Evolutionary conservation across 805 yeast genomes (phyloP).

Genomic region (Diddensiella transvaalensis): DNA sequence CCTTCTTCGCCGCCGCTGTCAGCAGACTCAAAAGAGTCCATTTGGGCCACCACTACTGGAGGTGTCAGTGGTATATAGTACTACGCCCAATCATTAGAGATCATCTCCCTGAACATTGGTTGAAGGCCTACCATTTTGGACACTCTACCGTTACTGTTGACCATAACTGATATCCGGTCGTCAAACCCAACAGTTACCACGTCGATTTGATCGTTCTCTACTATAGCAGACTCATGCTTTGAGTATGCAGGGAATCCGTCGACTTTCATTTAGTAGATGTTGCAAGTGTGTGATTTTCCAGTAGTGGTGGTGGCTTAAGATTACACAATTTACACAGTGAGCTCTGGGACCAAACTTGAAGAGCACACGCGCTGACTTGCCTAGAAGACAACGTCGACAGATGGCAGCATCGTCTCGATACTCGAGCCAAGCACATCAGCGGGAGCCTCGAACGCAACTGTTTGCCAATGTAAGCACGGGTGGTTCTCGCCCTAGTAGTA

Average conservation of each 20-base stretch:
- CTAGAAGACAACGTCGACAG: background rate
- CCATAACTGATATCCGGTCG: conserved; percentile 32
- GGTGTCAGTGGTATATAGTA: conserved; percentile 22
- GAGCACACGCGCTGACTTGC: no score
- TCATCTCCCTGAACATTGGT: background rate
- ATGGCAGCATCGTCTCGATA: conserved; percentile 19
- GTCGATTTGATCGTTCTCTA: conserved; percentile 25
- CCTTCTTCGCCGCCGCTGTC: conserved; percentile 4
- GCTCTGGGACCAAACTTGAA: no score
- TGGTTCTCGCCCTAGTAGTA: conserved; percentile 5
- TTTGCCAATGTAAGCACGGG: conserved; percentile 32
- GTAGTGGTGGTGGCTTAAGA: no score
- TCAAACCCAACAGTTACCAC: conserved; percentile 29
- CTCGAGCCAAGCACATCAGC: conserved; percentile 30
- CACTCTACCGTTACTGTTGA: conserved; percentile 27
- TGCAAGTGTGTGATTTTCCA: background rate
- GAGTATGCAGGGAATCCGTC: background rate
- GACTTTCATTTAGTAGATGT: background rate
- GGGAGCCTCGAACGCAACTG: conserved; percentile 38
- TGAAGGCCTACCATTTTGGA: conserved; percentile 5
- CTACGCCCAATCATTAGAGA: background rate
- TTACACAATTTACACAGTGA: no score
- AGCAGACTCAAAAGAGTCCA: no score
- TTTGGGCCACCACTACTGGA: no score
- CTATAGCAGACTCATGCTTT: conserved; percentile 13